Percentiles rank a stretch among this genome's conserved stretches.
Evolutionary conservation across 805 yeast genomes (phyloP).

Genomic region (Zygotorulaspora danielsina): DNA sequence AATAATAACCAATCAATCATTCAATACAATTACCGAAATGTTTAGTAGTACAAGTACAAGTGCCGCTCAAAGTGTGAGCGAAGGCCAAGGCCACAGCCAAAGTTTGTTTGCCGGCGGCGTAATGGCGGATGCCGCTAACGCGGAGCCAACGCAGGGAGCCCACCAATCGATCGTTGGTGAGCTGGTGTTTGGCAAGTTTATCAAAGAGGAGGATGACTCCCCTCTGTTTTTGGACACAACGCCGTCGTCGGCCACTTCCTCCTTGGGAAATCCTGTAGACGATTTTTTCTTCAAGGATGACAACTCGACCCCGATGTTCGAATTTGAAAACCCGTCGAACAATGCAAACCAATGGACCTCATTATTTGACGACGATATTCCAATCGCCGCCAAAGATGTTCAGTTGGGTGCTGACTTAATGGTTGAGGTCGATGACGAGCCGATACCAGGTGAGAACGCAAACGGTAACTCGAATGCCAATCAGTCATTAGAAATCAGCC

Average conservation of each 20-base stretch:
- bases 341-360: slow-evolving; percentile 51
- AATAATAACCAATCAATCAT: too few species aligned
- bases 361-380: slow-evolving; percentile 47
- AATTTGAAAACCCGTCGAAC: slow-evolving; percentile 25
- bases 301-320: slow-evolving; percentile 62
- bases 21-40: background rate
- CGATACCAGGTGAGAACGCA: slow-evolving; percentile 1
- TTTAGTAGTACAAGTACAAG: slow-evolving; percentile 1
- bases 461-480: background rate
- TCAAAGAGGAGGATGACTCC: slow-evolving; percentile 14
- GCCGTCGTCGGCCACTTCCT: background rate
- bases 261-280: slow-evolving; percentile 1
- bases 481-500: slow-evolving; percentile 6
- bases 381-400: slow-evolving; percentile 38
- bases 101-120: background rate
- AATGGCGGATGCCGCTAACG: background rate
- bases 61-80: background rate
- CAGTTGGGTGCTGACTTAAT: slow-evolving; percentile 23
- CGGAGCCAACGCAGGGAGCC: background rate
- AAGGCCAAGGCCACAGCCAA: too few species aligned
- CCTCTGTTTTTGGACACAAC: background rate
- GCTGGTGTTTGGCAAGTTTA: slow-evolving; percentile 26
- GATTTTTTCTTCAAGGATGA: slow-evolving; percentile 35
- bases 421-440: slow-evolving; percentile 17
- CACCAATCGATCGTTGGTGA: slow-evolving; percentile 24